Percentiles rank a stretch among this genome's conserved stretches.
Evolutionary conservation across 495 filamentous ascomycete genomes (phyloP).

Genomic region (Xylaria intraflava): DNA sequence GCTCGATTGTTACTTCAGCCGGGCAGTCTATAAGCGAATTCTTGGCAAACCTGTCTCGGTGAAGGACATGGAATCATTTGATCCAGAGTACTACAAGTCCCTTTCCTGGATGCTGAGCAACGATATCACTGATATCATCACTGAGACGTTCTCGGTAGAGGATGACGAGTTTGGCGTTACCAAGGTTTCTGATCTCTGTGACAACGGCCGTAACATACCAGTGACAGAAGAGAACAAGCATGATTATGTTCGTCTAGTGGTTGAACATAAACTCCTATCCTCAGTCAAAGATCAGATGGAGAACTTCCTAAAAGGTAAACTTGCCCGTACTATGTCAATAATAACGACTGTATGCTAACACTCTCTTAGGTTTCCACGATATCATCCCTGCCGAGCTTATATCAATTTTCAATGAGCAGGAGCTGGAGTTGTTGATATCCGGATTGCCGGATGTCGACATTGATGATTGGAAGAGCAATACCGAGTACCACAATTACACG

Average conservation of each 20-base stretch:
- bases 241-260: conserved; percentile 86
- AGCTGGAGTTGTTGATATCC: conserved; percentile 93
- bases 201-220: conserved; percentile 80
- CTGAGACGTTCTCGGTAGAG: conserved; percentile 93
- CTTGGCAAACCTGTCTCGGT: conserved; percentile 89
- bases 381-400: conserved; percentile 93
- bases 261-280: conserved; percentile 86
- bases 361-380: conserved; percentile 77
- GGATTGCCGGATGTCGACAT: conserved; percentile 95
- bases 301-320: conserved; percentile 82
- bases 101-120: conserved; percentile 98
- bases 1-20: conserved; percentile 97
- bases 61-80: conserved; percentile 99
- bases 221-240: conserved; percentile 99
- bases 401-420: conserved; percentile 97
- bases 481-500: conserved; percentile 97
- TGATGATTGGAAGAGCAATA: conserved; percentile 98
- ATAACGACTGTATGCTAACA: conserved; percentile 17
- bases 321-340: conserved; percentile 14
- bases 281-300: conserved; percentile 93
- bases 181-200: conserved; percentile 78
- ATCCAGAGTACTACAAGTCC: conserved; percentile 99
- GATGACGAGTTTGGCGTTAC: conserved; percentile 87
- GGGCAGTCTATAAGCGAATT: conserved; percentile 96
- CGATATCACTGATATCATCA: conserved; percentile 97